A percentile compares a stretch with the other conserved stretches of the same genome.
Conservation (phyloP, 106 monocot species). For the Gastrodia elata region DNA sequence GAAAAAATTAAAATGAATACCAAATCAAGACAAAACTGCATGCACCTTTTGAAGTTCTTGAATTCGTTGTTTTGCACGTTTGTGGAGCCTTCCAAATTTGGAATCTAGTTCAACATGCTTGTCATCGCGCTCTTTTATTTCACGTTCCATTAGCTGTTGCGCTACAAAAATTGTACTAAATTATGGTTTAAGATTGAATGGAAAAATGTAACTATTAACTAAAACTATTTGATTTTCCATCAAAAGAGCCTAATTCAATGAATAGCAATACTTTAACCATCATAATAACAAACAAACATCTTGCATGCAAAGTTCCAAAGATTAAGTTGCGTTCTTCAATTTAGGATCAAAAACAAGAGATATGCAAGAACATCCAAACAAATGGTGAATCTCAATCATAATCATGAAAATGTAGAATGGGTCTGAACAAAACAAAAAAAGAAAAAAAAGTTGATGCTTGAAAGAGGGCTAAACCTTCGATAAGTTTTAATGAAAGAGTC, state of each 20-base stretch:
- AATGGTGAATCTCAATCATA: neutral
- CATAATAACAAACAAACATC: neutral
- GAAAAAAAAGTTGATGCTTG: neutral
- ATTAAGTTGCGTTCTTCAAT: neutral
- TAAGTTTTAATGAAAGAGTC: constrained; percentile 57
- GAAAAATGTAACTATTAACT: neutral
- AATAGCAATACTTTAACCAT: neutral
- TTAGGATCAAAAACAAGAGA: neutral
- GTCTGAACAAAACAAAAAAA: neutral
- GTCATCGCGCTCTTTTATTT: constrained; percentile 87
- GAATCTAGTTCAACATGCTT: constrained; percentile 81
- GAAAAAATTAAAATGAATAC: constrained; percentile 8
- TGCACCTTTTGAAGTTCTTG: constrained; percentile 87
- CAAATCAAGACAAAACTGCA: neutral
- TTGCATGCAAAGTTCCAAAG: neutral
- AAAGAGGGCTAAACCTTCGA: constrained; percentile 46
- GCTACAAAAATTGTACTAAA: constrained; percentile 48
- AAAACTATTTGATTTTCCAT: constrained; percentile 2
- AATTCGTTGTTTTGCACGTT: constrained; percentile 93
- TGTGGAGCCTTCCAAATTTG: constrained; percentile 92
- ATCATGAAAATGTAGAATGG: neutral
- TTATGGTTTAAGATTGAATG: constrained; percentile 18
- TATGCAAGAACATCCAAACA: neutral
- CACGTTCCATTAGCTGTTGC: constrained; percentile 76
- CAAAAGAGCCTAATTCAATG: constrained; percentile 1